Evolutionary conservation across 768 basidiomycete species (phyloP).

Genomic region (Tylopilus balloui): DNA sequence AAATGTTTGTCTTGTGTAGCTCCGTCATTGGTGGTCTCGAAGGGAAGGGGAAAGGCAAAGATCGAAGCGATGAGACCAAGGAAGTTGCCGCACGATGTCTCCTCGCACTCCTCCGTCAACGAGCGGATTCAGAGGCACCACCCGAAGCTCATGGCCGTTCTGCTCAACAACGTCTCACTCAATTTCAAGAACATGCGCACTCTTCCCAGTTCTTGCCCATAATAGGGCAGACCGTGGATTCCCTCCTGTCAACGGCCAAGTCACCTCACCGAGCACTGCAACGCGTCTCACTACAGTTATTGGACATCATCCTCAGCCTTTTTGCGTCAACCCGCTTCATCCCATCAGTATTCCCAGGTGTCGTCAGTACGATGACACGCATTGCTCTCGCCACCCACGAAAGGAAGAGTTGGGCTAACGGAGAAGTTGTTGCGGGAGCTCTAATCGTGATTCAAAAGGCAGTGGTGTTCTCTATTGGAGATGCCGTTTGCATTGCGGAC

Average conservation of each 20-base stretch:
- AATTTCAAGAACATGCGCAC: slow-evolving; percentile 38
- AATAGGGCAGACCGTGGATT: slow-evolving; percentile 77
- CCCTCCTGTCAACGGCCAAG: slow-evolving; percentile 55
- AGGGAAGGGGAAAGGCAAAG: slow-evolving; percentile 61
- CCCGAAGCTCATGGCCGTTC: slow-evolving; percentile 22
- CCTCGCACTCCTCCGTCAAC: slow-evolving; percentile 54
- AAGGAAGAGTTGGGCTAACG: slow-evolving; percentile 66
- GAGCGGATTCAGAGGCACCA: slow-evolving; percentile 39
- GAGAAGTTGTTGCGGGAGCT: slow-evolving; percentile 57
- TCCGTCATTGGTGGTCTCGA: slow-evolving; percentile 63
- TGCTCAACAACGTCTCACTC: slow-evolving; percentile 33
- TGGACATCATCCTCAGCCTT: slow-evolving; percentile 46
- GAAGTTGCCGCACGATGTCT: slow-evolving; percentile 70
- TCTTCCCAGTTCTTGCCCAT: slow-evolving; percentile 61
- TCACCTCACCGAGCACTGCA: slow-evolving; percentile 63
- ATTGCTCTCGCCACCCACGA: slow-evolving; percentile 53
- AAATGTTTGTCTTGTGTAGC: slow-evolving; percentile 74
- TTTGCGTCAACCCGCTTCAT: slow-evolving; percentile 50
- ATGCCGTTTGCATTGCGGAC: slow-evolving; percentile 59
- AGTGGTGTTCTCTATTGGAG: slow-evolving; percentile 58
- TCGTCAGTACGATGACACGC: slow-evolving; percentile 73
- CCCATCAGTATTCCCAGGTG: slow-evolving; percentile 79
- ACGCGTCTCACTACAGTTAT: slow-evolving; percentile 52
- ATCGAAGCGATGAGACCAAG: slow-evolving; percentile 78
- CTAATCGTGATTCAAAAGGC: slow-evolving; percentile 52